phyloP scores from a whole-genome alignment of 179 eudicot species.

The Beta corolliflora region DNA sequence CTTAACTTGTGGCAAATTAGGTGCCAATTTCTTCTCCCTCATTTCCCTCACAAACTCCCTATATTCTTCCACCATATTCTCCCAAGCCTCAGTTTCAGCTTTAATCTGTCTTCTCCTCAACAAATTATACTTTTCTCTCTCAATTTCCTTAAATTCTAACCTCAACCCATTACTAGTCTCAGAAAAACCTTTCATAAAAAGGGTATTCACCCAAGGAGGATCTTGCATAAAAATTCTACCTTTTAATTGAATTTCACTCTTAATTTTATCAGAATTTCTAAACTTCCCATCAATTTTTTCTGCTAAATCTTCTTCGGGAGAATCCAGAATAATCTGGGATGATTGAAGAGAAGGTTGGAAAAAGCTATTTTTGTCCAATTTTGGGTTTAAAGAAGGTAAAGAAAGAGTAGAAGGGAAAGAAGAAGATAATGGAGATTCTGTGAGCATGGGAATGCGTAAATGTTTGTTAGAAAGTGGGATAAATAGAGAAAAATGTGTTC shows the following conservation, averaged over 20 bases:
- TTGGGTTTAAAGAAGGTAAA: conserved; percentile 43
- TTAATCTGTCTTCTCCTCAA: conserved; percentile 76
- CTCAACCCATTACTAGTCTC: conserved; percentile 38
- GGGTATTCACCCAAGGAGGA: conserved; percentile 76
- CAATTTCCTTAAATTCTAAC: conserved; percentile 53
- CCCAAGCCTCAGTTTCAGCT: conserved; percentile 94
- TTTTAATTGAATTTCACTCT: conserved; percentile 34
- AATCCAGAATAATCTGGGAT: conserved; percentile 51
- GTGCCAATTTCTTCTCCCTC: conserved; percentile 86
- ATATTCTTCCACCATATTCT: conserved; percentile 80
- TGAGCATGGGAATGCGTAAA: conserved; percentile 17
- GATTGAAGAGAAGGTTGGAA: conserved; percentile 41
- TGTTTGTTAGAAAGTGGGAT: conserved; percentile 35
- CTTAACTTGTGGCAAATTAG: conserved; percentile 84
- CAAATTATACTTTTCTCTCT: conserved; percentile 57
- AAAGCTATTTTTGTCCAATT: conserved; percentile 19
- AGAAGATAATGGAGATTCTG: conserved; percentile 27
- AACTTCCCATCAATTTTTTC: conserved; percentile 37
- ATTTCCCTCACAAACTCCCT: conserved; percentile 72
- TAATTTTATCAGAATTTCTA: conserved; percentile 34
- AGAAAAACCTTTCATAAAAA: conserved; percentile 46
- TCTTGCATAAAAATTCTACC: conserved; percentile 57
- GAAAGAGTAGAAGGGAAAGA: conserved; percentile 58
- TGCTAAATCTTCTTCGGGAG: conserved; percentile 52
- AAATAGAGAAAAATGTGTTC: conserved; percentile 35